These are phyloP conservation scores for Nakazawaea populi DNA, from an alignment of 805 yeast genomes.

Conservation along the genomic window DNA sequence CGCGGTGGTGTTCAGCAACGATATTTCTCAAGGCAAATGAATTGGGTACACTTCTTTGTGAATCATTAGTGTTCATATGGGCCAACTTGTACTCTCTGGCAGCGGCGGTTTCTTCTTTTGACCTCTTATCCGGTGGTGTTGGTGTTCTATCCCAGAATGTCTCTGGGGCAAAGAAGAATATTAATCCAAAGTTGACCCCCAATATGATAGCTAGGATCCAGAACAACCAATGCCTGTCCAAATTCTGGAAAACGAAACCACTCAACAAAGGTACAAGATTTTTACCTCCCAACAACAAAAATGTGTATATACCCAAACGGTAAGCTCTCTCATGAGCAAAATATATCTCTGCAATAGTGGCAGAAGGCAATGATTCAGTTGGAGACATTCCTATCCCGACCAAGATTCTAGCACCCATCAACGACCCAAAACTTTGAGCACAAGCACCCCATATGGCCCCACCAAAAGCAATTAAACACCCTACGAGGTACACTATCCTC, in stretches of 20 bases:
- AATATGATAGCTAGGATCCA: conserved; percentile 52
- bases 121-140: conserved; percentile 40
- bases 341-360: conserved; percentile 56
- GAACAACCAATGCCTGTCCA: conserved; percentile 55
- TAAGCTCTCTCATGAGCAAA: conserved; percentile 47
- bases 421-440: conserved; percentile 39
- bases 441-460: conserved; percentile 53
- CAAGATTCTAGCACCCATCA: conserved; percentile 53
- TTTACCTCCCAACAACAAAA: conserved; percentile 51
- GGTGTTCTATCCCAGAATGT: conserved; percentile 60
- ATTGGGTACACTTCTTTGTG: conserved; percentile 1
- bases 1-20: background rate
- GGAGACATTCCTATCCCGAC: conserved; percentile 60
- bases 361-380: conserved; percentile 52
- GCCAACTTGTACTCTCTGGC: conserved; percentile 32
- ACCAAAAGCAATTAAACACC: conserved; percentile 40
- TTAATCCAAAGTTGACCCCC: conserved; percentile 37
- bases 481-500: conserved; percentile 45
- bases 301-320: conserved; percentile 44
- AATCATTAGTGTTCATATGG: background rate
- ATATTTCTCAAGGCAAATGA: conserved; percentile 1
- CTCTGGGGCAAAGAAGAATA: conserved; percentile 55
- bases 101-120: conserved; percentile 38
- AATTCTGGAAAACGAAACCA: conserved; percentile 41
- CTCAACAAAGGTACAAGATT: conserved; percentile 52